Evolutionary conservation across 2,329 filamentous ascomycete species (phyloP), one percentile per base, ranked within the genome.

Genomic region (Cladosporium phlei): DNA sequence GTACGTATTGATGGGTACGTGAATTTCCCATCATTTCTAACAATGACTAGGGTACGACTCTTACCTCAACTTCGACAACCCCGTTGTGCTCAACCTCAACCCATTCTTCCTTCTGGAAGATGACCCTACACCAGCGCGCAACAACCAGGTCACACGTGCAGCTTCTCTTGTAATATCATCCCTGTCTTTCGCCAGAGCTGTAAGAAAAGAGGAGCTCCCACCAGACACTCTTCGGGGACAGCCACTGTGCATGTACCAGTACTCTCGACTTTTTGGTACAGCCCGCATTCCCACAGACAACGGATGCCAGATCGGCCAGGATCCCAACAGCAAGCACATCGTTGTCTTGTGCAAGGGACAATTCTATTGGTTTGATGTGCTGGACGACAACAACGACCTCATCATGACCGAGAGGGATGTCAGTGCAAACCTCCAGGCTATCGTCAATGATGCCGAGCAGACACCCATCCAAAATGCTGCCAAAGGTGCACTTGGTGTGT

Each of bases 361-460:
- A 57, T 90, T 97, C 61, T 98, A 98, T 69, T 97, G 91, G 91
- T 98, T 98, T 59, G 93, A 98, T 66, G 90, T 96, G 2, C 74
- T 98, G 14, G 93, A 98, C 58, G 85, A 91, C 56, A 95, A 95
- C 66, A 86, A 86, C 5, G 93, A 98, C 65, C 72, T 95, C 47
- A 95, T 98, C 68, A 97, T 97, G 91, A 90, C 85, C 0, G 93
- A 97, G 67, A 91, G 88, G 65, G 93, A 98, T 59, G 79, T 98
- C 45, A 83, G 86, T 5, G 76, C 95, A 62, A 97, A 98, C 61
- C 73, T 98, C 14, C 86, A 94, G 61, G 91, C 88, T 11, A 93
- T 97, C 58, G 79, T 95, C 46, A 86, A 95, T 47, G 93, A 98
- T 65, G 91, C 93, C 4, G 79, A 85, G 24, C 82, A 95, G 60